These are phyloP conservation scores for Russula griseocarnosa DNA, from an alignment of 768 basidiomycete genomes.

Conservation along the genomic window DNA sequence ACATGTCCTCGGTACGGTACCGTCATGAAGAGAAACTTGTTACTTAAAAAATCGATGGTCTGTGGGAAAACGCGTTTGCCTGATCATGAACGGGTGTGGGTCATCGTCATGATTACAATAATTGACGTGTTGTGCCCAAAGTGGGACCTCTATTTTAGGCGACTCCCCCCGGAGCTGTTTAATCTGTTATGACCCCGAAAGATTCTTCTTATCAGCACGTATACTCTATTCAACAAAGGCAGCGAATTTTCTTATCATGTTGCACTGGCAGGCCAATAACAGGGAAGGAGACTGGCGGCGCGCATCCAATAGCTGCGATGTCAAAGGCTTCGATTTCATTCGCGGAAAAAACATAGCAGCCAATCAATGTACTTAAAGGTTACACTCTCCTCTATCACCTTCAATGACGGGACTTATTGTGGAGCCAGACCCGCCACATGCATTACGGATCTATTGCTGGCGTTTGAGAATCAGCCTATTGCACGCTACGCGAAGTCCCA, in stretches of 20 bases:
- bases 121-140: constrained; percentile 14
- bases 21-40: constrained; percentile 47
- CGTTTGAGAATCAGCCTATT: too few species aligned
- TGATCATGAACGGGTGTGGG: constrained; percentile 53
- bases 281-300: background rate
- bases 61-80: constrained; percentile 47
- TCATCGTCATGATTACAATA: background rate
- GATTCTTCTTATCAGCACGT: background rate
- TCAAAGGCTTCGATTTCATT: background rate
- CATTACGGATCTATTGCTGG: too few species aligned
- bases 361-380: background rate
- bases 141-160: constrained; percentile 5
- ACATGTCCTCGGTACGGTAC: constrained; percentile 41
- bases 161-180: constrained; percentile 1
- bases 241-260: too few species aligned
- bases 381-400: background rate
- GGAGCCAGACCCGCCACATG: too few species aligned
- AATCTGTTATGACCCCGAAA: constrained; percentile 10
- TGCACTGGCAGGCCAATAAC: background rate
- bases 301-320: background rate
- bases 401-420: background rate
- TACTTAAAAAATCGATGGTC: constrained; percentile 41
- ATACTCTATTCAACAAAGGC: background rate
- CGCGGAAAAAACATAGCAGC: background rate
- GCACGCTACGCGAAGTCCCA: background rate